Base-by-base conservation (phyloP, 257 asterid species). In the Przewalskia tangutica region DNA sequence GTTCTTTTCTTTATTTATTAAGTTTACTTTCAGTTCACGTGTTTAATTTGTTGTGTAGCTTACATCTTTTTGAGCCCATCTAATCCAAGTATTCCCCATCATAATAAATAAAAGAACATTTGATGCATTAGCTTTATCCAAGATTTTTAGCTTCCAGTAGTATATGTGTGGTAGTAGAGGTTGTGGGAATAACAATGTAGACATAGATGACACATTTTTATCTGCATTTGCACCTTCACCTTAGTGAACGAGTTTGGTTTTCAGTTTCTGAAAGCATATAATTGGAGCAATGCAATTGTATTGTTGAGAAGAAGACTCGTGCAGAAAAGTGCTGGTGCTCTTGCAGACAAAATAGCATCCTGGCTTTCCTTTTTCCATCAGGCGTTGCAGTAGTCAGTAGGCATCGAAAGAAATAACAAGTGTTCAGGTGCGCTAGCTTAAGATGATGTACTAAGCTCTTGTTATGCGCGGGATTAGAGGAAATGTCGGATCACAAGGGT, bases 181-280 rank as follows among this genome's bases (percentile, higher is more conserved):
- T 27, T 27, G 32, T 27, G 32, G 32, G 32, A 27, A 27, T 27
- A 5, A 38, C 6, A 38, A 27, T 27, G 1, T 2, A 32, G 68
- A 64, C 11, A 6, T 13, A 83, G 81, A 60, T 75, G 70, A 5
- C 27, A 56, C 7, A 38, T 34, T 67, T 86, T 86, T 80, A 64
- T 86, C 85, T 86, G 86, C 86, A 86, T 86, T 86, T 86, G 83
- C 88, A 86, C 86, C 88, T 86, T 83, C 88, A 86, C 86, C 86
- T 85, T 76, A 6, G 50, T 16, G 44, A 5, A 17, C 48, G 32
- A 56, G 14, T 63, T 36, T 18, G n/a, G 8, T 77, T 75, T 34
- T n/a, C n/a, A n/a, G n/a, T n/a, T n/a, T 62, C 44, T 79, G 8
- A 16, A 12, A 10, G 13, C n/a, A 3, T 3, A 34, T 64, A n/a